Evolutionary conservation across 148 eudicot species (phyloP), one percentile per base, ranked within the genome.

Genomic region (Vaccinium vitisidaea): DNA sequence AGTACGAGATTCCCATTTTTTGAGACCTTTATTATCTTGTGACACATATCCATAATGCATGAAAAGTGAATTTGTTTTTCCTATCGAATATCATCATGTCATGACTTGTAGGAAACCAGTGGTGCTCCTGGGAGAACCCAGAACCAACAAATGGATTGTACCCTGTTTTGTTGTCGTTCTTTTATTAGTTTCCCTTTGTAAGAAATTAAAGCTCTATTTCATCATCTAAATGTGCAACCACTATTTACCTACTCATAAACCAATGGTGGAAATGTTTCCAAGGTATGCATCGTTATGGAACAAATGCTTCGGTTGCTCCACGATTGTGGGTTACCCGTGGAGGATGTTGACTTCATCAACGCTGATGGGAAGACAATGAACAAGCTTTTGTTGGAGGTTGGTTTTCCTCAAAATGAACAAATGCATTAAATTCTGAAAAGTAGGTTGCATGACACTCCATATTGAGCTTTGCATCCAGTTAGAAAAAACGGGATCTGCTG

Each of bases 261-360:
- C 12, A 55, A 8, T 32, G 46, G 46, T 5, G 5, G 50, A 52
- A 36, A 36, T 71, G 14, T 46, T 56, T 79, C 11, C 43, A 82
- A 97, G 99, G 99, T 97, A 53, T 92, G 92, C 89, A 90, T 97
- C 80, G 99, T 97, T 30, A 95, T 95, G 99, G 99, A 97, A 83
- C 99, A 97, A 92, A 95, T 95, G 99, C 86, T 97, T 80, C 95
- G 99, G 59, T 80, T 97, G 81, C 99, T 97, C 82, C 99, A 97
- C 87, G 92, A 90, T 55, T 94, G 98, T 92, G 99, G 99, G 50
- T 88, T 97, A 84, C 98, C 99, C 69, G 27, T 84, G 83, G 96
- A 95, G 88, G 98, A 97, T 90, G 99, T 97, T 79, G 99, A 97
- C 88, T 95, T 95, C 90, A 91, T 97, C 86, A 97, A 97, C 83